Base-by-base conservation (phyloP, 2,329 filamentous ascomycete species). In the Verticillium klebahnii region DNA sequence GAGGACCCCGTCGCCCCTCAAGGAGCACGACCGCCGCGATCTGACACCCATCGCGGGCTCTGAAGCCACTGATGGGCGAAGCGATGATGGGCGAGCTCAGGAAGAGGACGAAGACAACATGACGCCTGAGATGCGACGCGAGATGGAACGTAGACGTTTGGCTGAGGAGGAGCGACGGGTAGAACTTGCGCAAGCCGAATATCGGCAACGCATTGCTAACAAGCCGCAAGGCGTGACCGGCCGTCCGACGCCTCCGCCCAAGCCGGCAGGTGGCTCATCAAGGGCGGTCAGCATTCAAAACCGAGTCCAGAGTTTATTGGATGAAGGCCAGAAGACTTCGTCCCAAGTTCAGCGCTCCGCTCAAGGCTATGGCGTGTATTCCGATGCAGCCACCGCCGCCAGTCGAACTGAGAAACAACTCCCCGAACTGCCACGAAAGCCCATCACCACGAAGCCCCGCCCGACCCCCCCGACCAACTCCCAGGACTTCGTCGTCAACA, bases 161-260 rank as follows among this genome's bases (percentile, higher is more conserved):
- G 89, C 89, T 19, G 89, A 95, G 71, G 95, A 99, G 77, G 95
- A 99, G 75, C 89, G 88, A 69, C 86, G 95, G 3, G 95, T 99
- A 2, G 92, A 92, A 56, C 89, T 89, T 23, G 95, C 93, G 0
- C 93, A 92, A 19, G 93, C 91, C 1, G 93, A 96, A 74, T 97
- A 98, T 73, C 87, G 90, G 37, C 87, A 88, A 68, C 87, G 90
- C 25, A 78, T 97, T 45, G 86, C 89, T 1, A 83, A 86, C 75
- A 78, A 40, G 76, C 79, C 74, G 9, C 72, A 71, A 29, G 69
- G 69, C 23, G 67, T 73, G 19, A 69, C 71, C 2, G 71, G 73
- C 34, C 77, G 74, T 54, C 73, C 76, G 7, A 74, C 73, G 19
- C 78, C 77, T 17, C 75, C 76, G 61, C 85, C 82, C 61, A 85